A percentile compares a stretch with the other conserved stretches of the same genome.
Conservation (phyloP, 139 green algal genomes). For the Micromonas pusilla region DNA sequence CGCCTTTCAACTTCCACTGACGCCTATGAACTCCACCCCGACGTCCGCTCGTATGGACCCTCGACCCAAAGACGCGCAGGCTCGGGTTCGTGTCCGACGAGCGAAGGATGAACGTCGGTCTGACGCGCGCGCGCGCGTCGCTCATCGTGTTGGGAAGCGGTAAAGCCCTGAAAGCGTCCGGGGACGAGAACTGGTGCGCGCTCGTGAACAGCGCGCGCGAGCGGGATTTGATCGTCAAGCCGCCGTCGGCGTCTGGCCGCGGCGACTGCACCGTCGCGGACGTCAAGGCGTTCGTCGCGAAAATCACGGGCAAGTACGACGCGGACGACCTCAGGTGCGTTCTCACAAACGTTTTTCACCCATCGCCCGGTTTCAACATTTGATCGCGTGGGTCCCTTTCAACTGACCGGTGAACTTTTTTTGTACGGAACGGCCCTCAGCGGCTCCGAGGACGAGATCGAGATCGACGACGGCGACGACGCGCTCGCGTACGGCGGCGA, state of each 20-base stretch:
- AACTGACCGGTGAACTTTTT: no score
- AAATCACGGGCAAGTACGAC: constrained; percentile 9
- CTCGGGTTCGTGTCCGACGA: constrained; percentile 80
- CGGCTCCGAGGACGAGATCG: background rate
- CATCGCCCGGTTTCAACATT: no score
- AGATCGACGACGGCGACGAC: background rate
- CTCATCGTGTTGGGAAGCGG: constrained; percentile 74
- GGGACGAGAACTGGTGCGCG: constrained; percentile 50
- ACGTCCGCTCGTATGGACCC: no score
- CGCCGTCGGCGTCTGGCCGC: no score
- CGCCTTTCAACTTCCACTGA: no score
- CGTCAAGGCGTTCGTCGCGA: constrained; percentile 31
- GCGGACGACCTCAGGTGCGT: background rate
- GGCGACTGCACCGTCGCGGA: constrained; percentile 2
- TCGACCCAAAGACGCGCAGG: no score
- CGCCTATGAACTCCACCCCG: no score
- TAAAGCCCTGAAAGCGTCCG: constrained; percentile 39
- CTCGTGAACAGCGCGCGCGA: constrained; percentile 38
- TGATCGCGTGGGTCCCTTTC: no score
- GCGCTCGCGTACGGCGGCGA: background rate
- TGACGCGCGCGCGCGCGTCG: constrained; percentile 69
- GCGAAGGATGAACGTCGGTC: constrained; percentile 82
- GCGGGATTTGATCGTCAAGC: constrained; percentile 29
- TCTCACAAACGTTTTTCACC: no score
- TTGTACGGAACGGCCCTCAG: no score